Conservation (phyloP, 1,284 basidiomycete genomes). For the Boletus mariae region DNA sequence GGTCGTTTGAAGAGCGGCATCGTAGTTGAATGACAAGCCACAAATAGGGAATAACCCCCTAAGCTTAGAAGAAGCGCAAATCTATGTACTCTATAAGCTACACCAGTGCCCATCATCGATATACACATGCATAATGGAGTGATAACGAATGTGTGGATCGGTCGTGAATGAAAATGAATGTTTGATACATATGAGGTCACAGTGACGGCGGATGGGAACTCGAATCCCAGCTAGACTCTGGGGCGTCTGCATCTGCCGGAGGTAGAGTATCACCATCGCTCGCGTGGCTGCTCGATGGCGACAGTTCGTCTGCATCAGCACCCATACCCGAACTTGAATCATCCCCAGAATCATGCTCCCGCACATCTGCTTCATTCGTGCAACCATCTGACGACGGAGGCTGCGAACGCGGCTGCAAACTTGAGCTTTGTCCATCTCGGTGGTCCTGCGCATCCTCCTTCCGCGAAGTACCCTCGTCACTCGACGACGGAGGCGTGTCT, state of each 20-base stretch:
- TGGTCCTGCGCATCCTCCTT: not conserved
- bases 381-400: not conserved
- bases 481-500: not conserved
- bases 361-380: not conserved
- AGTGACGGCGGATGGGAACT: not conserved
- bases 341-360: not conserved
- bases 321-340: not conserved
- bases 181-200: too few species aligned
- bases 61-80: not conserved
- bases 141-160: not conserved
- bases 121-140: not conserved
- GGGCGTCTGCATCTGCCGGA: too few species aligned
- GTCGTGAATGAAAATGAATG: too few species aligned
- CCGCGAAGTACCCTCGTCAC: not conserved
- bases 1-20: slow-evolving; percentile 26
- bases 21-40: not conserved
- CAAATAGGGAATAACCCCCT: not conserved
- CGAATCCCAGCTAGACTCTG: too few species aligned
- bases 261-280: not conserved
- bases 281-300: too few species aligned
- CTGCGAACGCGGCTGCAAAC: not conserved
- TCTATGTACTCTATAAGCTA: too few species aligned
- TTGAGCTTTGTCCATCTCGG: not conserved
- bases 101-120: not conserved
- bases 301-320: not conserved